Percentiles rank a stretch among this genome's conserved stretches.
Evolutionary conservation across 257 asterid species (phyloP).

Genomic region (Solanum paucissectum): DNA sequence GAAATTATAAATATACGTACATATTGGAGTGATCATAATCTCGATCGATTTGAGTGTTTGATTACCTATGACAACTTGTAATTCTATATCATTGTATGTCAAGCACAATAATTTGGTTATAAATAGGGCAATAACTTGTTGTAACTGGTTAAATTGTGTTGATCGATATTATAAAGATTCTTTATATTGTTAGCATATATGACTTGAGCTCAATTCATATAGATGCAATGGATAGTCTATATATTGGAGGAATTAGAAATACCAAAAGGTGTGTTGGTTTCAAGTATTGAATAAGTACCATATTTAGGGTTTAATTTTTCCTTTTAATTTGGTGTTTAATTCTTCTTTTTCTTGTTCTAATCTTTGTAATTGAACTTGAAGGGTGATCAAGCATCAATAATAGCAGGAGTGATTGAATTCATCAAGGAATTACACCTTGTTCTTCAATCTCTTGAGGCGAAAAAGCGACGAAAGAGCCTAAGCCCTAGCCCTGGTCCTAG

Average conservation of each 20-base stretch:
- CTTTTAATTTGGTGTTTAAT: background rate
- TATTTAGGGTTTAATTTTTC: background rate
- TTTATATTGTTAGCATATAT: background rate
- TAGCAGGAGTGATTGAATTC: slow-evolving; percentile 89
- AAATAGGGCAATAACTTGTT: background rate
- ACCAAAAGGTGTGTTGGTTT: background rate
- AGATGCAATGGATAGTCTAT: background rate
- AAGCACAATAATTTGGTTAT: background rate
- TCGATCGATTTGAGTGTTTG: background rate
- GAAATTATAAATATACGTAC: background rate
- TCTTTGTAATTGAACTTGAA: background rate
- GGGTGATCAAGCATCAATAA: slow-evolving; percentile 98
- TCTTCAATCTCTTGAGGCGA: slow-evolving; percentile 62
- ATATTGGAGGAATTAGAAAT: background rate
- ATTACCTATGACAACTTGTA: background rate
- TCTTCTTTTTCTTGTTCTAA: background rate
- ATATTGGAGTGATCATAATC: background rate
- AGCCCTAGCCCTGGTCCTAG: slow-evolving; percentile 55
- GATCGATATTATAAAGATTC: background rate
- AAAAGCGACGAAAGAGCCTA: slow-evolving; percentile 50
- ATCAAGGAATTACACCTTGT: slow-evolving; percentile 90
- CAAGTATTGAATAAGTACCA: background rate
- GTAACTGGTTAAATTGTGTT: background rate
- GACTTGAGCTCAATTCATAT: background rate
- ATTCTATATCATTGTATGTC: background rate